These are phyloP conservation scores for Streptanthus diversifolius DNA, from an alignment of 345 rosid species.

Conservation along the genomic window DNA sequence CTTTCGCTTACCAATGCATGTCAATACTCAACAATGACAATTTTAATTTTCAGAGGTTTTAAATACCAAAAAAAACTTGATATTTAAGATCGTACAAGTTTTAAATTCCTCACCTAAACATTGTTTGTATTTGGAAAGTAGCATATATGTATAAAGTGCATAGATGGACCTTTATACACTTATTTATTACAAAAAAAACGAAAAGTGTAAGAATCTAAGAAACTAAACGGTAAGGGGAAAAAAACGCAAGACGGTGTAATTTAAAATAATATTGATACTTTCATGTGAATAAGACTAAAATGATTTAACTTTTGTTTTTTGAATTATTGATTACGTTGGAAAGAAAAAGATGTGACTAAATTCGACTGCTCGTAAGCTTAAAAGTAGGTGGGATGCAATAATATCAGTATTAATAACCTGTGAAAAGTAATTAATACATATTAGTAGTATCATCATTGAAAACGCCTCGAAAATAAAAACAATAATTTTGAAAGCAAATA, in stretches of 20 bases:
- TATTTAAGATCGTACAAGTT: not conserved
- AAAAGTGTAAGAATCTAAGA: not conserved
- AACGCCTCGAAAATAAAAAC: conserved; percentile 37
- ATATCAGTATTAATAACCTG: conserved; percentile 23
- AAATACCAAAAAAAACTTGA: not conserved
- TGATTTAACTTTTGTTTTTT: not conserved
- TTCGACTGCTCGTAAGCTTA: conserved; percentile 26
- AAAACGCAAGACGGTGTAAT: not conserved
- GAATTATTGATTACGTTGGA: not conserved
- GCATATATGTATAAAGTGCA: not conserved
- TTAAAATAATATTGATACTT: not conserved
- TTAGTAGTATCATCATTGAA: conserved; percentile 21
- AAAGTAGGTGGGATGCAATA: conserved; percentile 34
- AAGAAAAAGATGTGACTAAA: conserved; percentile 10
- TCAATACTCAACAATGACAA: conserved; percentile 33
- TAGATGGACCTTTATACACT: not conserved
- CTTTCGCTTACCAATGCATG: conserved; percentile 40
- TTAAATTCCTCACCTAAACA: conserved; percentile 9
- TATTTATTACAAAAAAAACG: not conserved
- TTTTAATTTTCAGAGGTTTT: conserved; percentile 12
- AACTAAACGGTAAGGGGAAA: not conserved
- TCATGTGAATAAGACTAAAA: not conserved
- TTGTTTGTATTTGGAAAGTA: not conserved
- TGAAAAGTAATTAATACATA: conserved; percentile 24
- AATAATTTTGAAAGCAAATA: conserved; percentile 3